phyloP scores from a whole-genome alignment of 75 land plant genomes.

The Cryptomeria japonica region DNA sequence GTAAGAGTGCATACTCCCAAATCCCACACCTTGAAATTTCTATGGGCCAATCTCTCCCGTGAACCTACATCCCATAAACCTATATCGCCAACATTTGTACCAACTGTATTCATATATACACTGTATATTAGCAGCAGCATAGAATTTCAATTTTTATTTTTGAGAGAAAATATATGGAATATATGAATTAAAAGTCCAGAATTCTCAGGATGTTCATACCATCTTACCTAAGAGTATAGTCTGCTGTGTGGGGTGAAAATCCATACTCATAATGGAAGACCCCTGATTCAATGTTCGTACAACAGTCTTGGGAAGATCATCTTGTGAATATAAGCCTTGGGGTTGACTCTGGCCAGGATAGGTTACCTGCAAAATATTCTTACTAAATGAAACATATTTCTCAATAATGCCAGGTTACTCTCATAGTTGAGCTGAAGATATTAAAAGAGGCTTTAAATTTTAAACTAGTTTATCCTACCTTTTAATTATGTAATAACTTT shows the following conservation, averaged over 20 bases:
- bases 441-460: not conserved
- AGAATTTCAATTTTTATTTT: not conserved
- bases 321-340: conserved; percentile 16
- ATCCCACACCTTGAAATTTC: conserved; percentile 88
- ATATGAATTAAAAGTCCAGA: not conserved
- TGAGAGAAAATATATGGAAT: not conserved
- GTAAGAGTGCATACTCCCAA: conserved; percentile 42
- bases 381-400: not conserved
- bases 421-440: not conserved
- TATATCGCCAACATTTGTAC: conserved; percentile 80
- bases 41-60: conserved; percentile 67
- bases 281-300: conserved; percentile 28
- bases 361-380: conserved; percentile 13
- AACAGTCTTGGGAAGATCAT: conserved; percentile 35
- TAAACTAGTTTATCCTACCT: not conserved
- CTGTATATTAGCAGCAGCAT: not conserved
- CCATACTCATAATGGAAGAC: conserved; percentile 34
- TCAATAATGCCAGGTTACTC: not conserved
- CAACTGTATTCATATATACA: conserved; percentile 50
- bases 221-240: conserved; percentile 25
- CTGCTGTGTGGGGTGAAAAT: conserved; percentile 33
- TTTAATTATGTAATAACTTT: not conserved
- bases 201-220: not conserved
- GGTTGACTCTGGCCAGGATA: conserved; percentile 26
- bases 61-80: conserved; percentile 77